Evolutionary conservation across 2,329 filamentous ascomycete genomes (phyloP).

Genomic region (Triangularia verruculosa): DNA sequence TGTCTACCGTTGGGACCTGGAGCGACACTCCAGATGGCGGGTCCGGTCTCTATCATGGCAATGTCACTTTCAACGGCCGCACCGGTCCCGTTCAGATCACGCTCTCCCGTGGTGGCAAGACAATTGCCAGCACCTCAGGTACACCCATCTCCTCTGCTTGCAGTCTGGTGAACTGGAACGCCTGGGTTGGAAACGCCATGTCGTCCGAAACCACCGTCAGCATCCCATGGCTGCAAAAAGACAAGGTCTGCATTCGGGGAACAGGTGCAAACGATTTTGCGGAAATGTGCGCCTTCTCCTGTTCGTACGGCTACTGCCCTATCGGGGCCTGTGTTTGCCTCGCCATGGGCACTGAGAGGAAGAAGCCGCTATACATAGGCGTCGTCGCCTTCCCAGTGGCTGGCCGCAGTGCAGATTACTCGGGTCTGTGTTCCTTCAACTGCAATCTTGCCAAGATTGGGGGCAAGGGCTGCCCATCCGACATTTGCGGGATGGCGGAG

Average conservation of each 20-base stretch:
- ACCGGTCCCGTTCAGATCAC: slow-evolving; percentile 31
- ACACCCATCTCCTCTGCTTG: slow-evolving; percentile 29
- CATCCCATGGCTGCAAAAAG: not conserved
- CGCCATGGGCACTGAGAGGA: slow-evolving; percentile 15
- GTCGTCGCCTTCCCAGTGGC: slow-evolving; percentile 22
- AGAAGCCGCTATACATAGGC: slow-evolving; percentile 3
- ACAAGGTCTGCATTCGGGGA: slow-evolving; percentile 20
- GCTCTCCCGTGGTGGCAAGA: slow-evolving; percentile 15
- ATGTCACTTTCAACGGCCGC: slow-evolving; percentile 25
- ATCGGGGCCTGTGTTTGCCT: slow-evolving; percentile 27
- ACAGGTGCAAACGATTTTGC: slow-evolving; percentile 20
- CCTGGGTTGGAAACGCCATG: slow-evolving; percentile 34
- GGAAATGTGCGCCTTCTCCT: slow-evolving; percentile 31
- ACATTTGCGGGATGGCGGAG: slow-evolving; percentile 9
- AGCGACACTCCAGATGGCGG: slow-evolving; percentile 29
- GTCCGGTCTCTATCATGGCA: slow-evolving; percentile 35
- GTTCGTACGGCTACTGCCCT: slow-evolving; percentile 32
- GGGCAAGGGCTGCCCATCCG: slow-evolving; percentile 9
- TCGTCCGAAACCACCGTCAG: not conserved
- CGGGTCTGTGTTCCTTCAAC: slow-evolving; percentile 23
- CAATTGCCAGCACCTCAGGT: slow-evolving; percentile 28
- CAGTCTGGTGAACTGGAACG: slow-evolving; percentile 35
- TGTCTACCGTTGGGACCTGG: slow-evolving; percentile 25
- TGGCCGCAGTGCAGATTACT: slow-evolving; percentile 21
- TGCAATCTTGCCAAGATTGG: slow-evolving; percentile 19